These are phyloP conservation scores for Colletotrichum sp. DNA, from an alignment of 2,329 filamentous ascomycete genomes.

Conservation along the genomic window DNA sequence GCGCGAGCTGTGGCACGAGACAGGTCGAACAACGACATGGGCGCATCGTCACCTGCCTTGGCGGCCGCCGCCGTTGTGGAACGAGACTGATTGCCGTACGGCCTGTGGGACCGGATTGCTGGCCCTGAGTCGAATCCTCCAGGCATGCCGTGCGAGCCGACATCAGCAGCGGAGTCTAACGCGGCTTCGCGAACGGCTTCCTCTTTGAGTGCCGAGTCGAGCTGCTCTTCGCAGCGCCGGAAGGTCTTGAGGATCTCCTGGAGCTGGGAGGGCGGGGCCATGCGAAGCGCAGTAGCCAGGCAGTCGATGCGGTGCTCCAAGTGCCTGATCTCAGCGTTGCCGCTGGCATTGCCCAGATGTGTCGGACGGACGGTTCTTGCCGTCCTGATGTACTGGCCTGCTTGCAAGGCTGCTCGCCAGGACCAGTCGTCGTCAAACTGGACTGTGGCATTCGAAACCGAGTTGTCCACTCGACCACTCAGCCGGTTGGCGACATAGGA, in stretches of 20 bases:
- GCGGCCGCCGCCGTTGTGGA: constrained; percentile 35
- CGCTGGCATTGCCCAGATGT: constrained; percentile 63
- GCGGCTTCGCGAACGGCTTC: constrained; percentile 72
- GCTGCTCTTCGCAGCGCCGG: constrained; percentile 78
- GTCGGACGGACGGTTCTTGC: constrained; percentile 58
- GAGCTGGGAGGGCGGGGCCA: constrained; percentile 72
- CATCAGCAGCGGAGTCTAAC: constrained; percentile 69
- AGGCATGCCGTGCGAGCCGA: constrained; percentile 58
- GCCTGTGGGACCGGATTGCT: constrained; percentile 33
- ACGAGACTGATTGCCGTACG: constrained; percentile 20
- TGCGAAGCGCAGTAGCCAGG: constrained; percentile 73
- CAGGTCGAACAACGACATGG: constrained; percentile 69
- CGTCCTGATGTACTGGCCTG: constrained; percentile 73
- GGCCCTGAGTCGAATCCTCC: constrained; percentile 53
- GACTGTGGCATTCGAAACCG: constrained; percentile 27
- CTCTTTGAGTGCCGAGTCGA: constrained; percentile 67
- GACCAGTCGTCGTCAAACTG: constrained; percentile 64
- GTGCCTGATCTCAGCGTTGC: constrained; percentile 68
- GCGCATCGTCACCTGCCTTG: constrained; percentile 59
- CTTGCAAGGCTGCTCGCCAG: constrained; percentile 79
- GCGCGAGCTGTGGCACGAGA: constrained; percentile 64
- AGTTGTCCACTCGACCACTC: constrained; percentile 34
- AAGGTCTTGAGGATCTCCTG: constrained; percentile 78
- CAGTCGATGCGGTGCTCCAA: constrained; percentile 84
- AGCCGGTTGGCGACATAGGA: constrained; percentile 80